These are phyloP conservation scores for Dysphania ambrosioides DNA, from an alignment of 148 eudicot genomes.

Conservation along the genomic window DNA sequence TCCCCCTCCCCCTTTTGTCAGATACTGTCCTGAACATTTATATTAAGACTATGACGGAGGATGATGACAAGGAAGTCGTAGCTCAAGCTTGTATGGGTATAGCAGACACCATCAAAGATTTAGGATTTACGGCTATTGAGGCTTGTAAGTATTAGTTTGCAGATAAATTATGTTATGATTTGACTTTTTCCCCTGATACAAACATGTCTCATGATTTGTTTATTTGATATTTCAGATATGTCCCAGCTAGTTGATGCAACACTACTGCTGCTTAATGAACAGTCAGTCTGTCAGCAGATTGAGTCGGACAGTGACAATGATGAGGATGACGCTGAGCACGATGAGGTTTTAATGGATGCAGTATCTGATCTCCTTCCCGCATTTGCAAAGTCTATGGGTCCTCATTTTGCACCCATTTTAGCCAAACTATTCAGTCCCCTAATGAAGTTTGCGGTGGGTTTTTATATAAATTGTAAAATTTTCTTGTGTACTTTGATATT, in stretches of 20 bases:
- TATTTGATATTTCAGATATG: slow-evolving; percentile 47
- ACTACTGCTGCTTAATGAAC: slow-evolving; percentile 59
- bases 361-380: slow-evolving; percentile 98
- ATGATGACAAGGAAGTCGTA: slow-evolving; percentile 98
- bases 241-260: slow-evolving; percentile 75
- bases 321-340: slow-evolving; percentile 76
- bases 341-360: slow-evolving; percentile 98
- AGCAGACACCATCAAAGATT: slow-evolving; percentile 68
- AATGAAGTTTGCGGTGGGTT: slow-evolving; percentile 87
- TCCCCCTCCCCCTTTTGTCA: slow-evolving; percentile 36
- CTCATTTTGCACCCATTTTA: slow-evolving; percentile 81
- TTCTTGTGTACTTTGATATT: neutral
- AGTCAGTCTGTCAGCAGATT: slow-evolving; percentile 69
- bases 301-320: slow-evolving; percentile 87
- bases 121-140: slow-evolving; percentile 68
- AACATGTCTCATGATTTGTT: slow-evolving; percentile 6
- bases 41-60: slow-evolving; percentile 77
- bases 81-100: slow-evolving; percentile 84
- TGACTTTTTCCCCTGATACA: neutral
- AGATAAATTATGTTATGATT: slow-evolving; percentile 5
- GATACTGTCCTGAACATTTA: slow-evolving; percentile 83
- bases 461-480: neutral
- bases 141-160: slow-evolving; percentile 65
- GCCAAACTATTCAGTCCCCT: slow-evolving; percentile 65
- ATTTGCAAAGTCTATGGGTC: slow-evolving; percentile 86